Evolutionary conservation across 23 red algal genomes (phyloP), one percentile per base, ranked within the genome.

Genomic region (Agarophyton chilense): DNA sequence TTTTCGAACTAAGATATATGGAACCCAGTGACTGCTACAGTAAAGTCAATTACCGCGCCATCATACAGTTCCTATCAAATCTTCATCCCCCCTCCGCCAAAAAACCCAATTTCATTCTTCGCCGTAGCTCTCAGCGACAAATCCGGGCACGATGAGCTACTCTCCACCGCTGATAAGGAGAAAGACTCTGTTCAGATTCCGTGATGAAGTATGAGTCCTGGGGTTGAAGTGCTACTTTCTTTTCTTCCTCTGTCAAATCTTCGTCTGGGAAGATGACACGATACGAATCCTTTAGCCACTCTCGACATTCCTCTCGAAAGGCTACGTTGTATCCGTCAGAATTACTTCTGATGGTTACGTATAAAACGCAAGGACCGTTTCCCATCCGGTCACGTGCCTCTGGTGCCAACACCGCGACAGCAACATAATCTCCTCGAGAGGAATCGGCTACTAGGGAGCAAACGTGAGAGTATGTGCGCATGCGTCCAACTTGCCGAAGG

Each of bases 181-280:
- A 80, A 81, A 85, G 39, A 32, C 72, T 41, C 5, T 50, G 22
- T 9, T 54, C 51, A 28, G 85, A 89, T 47, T 86, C 81, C n/a
- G 81, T 86, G 43, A 86, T 79, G 80, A 94, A 94, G 74, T 80
- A 94, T 6, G 91, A 81, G 44, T 94, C 80, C 60, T 94, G 80
- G 13, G 91, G 91, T 63, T 71, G 77, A 21, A 94, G 21, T 9
- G 72, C 91, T 17, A 79, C 39, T 33, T 22, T 56, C 44, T 72
- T 72, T 77, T 68, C 66, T 66, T 79, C 91, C 61, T 29, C 66
- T 2, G 54, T 52, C 24, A 79, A 34, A 28, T 68, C 80, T 40
- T 74, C 91, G 46, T 94, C 91, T 12, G 72, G 68, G 41, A 94
- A 79, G 17, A 94, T 66, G 8, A 85, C 55, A 24, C 31, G 28